These are phyloP conservation scores for Brassica hybrid DNA, from an alignment of 441 rosid genomes.

Conservation along the genomic window DNA sequence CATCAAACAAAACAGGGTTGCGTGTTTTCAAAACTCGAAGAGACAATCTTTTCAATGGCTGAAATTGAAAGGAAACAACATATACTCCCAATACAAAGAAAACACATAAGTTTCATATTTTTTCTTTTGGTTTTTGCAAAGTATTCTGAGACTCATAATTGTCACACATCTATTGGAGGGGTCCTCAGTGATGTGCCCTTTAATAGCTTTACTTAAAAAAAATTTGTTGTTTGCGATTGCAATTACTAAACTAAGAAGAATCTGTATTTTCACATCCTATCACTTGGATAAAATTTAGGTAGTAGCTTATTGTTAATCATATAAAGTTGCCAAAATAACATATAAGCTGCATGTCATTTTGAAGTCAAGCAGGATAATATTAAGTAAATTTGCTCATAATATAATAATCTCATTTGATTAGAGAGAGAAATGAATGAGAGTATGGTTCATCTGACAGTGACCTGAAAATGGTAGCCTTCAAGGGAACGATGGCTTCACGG, in stretches of 20 bases:
- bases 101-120: conserved; percentile 13
- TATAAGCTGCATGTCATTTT: background rate
- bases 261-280: background rate
- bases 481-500: conserved; percentile 31
- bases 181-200: conserved; percentile 19
- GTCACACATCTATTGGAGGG: conserved; percentile 32
- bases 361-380: conserved; percentile 14
- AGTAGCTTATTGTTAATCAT: background rate
- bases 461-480: conserved; percentile 6
- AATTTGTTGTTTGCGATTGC: no score
- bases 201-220: background rate
- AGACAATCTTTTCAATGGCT: conserved; percentile 34
- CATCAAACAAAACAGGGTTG: conserved; percentile 21
- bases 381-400: background rate
- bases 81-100: background rate
- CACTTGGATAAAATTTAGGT: background rate
- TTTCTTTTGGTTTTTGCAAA: background rate
- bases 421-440: no score
- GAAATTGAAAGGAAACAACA: conserved; percentile 31
- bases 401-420: background rate
- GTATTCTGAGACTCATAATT: conserved; percentile 23
- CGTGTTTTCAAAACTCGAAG: conserved; percentile 30
- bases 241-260: background rate
- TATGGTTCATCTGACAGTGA: conserved; percentile 3
- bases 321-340: background rate